These are phyloP conservation scores for Debaryomycetaceae sp. DNA, from an alignment of 1,139 yeast species.

Conservation along the genomic window DNA sequence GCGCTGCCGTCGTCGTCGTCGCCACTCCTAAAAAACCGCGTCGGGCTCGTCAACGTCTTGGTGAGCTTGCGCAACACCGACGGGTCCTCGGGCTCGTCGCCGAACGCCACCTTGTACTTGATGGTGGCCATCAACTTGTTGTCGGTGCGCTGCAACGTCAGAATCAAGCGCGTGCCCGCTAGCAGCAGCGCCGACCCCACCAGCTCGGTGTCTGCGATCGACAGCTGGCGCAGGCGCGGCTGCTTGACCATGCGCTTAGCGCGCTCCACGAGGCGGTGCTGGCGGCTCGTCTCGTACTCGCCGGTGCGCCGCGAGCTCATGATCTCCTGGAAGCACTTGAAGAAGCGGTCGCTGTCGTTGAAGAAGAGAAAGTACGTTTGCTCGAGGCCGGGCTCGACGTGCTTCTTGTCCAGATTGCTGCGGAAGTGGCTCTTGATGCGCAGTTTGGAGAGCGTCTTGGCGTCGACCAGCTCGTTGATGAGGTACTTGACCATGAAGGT, in stretches of 20 bases:
- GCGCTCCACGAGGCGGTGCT: constrained; percentile 12
- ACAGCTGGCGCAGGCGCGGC: no score
- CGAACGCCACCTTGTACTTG: not conserved
- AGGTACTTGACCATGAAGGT: constrained; percentile 21
- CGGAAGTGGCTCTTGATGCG: constrained; percentile 12
- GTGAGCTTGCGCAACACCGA: constrained; percentile 18
- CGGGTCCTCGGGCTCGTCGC: not conserved
- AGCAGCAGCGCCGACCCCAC: no score
- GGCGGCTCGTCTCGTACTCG: constrained; percentile 7
- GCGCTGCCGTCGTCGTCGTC: not conserved
- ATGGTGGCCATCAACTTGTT: constrained; percentile 1
- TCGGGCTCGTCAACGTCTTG: constrained; percentile 16
- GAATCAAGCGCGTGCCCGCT: constrained; percentile 6
- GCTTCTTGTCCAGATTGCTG: constrained; percentile 2
- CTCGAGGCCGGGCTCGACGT: constrained; percentile 42
- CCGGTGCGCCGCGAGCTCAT: constrained; percentile 12
- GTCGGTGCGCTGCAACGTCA: constrained; percentile 12
- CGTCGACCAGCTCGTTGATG: constrained; percentile 10
- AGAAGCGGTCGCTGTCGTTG: constrained; percentile 26
- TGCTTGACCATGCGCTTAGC: constrained; percentile 13
- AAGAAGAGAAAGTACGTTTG: constrained; percentile 70
- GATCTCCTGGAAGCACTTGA: constrained; percentile 19
- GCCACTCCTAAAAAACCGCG: constrained; percentile 14
- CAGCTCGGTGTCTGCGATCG: no score
- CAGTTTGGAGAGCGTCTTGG: constrained; percentile 7